Base-by-base conservation (phyloP, 108 stramenopile species). In the Cyclotella baltica region DNA sequence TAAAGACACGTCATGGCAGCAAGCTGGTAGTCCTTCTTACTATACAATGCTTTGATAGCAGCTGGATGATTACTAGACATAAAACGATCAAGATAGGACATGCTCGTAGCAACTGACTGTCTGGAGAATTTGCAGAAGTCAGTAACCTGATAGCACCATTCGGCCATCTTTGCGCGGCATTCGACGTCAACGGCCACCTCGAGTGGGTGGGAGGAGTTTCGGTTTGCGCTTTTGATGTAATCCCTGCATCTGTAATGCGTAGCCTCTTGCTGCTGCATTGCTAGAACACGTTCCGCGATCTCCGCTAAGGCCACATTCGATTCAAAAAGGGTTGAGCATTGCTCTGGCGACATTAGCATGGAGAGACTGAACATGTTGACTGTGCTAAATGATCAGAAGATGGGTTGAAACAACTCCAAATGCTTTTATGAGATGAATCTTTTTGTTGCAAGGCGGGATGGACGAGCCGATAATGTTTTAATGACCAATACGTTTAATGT, bases 1-100 rank as follows among this genome's bases (percentile, higher is more conserved):
- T 90, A 94, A 18, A 94, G 71, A 37, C n/a, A 77, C 66, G 91
- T 92, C 90, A 94, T 92, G 64, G 91, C 89, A 25, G 90, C 90
- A 18, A 94, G 76, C 63, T 94, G 93, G 55, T 88, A 94, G 19
- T 89, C 82, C 71, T 90, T 92, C 33, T 85, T 85, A 85, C 73
- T 81, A 70, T 22, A 55, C 46, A 11, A 86, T 71, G 51, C 85
- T 73, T 29, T 88, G 48, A 66, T 83, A 84, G 62, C 90, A 77
- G 55, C 87, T 86, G 35, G 48, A 19, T 69, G 76, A 16, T 70
- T 30, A 30, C 72, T 62, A 15, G 74, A 71, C 35, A 86, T 27
- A 56, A 80, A 93, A 30, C 90, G 72, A 80, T 93, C 92, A 34
- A 94, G 74, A 79, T 87, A 94, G 19, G 90, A 88, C 89, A 94